Evolutionary conservation across 306 rosid species (phyloP), one percentile per base, ranked within the genome.

Genomic region (Carpinus viminea): DNA sequence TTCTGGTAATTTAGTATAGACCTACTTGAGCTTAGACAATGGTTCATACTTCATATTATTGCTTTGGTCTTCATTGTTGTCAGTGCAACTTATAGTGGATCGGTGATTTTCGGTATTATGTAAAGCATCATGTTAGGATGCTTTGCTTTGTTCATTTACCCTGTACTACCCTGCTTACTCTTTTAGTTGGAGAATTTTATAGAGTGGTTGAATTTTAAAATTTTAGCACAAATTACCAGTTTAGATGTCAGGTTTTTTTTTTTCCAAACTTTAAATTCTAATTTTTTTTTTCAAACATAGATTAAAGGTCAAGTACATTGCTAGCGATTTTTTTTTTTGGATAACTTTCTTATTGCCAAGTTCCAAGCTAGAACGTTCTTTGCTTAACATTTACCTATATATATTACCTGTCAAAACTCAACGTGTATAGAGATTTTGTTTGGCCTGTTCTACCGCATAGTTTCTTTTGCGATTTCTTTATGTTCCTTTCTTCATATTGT

Each of bases 1-100:
- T 80, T 84, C 82, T 84, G 87, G 87, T 84, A 74, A 68, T 8
- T 38, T 15, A 34, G 36, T 34, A 64, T 31, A 16, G 70, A 46
- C 47, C 70, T 59, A 11, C 47, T 64, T 64, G 12, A 64, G 47
- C 46, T 55, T 55, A 4, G 8, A 13, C 15, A 5, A 34, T 15
- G 43, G 18, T 64, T 64, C 34, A 36, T 31, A 20, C 16, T 64
- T 64, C 34, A 36, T 31, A 20, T 34, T 64, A 8, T 34, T 64
- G 70, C 11, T 34, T 64, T 64, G 47, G 47, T 34, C 17, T 46
- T 34, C 41, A 4, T 34, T 34, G n/a, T 64, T 7, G 12, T 36
- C 21, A 15, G 12, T 64, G 20, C 7, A 24, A 17, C n/a, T 64
- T 47, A 31, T 64, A 64, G 34, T 64, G 47, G n/a, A 36, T 16